A percentile compares a stretch with the other conserved stretches of the same genome.
phyloP scores from a whole-genome alignment of 177 flowering plant genomes.

The Vitis hybrid region DNA sequence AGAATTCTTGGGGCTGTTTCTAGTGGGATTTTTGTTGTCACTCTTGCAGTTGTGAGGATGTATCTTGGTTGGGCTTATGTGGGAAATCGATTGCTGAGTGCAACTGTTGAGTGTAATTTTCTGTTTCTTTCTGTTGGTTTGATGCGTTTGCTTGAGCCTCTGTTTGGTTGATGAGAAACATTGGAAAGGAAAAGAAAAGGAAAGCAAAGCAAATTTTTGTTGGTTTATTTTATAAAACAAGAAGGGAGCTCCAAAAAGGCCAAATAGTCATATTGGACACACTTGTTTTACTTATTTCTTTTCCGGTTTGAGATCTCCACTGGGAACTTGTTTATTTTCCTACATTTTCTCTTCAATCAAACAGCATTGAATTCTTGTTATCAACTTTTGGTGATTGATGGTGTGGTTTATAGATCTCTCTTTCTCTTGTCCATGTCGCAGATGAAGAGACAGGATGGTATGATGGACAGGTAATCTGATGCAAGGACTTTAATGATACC shows the following conservation, averaged over 20 bases:
- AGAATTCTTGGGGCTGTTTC: slow-evolving; percentile 53
- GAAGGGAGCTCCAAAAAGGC: too few relatives aligned
- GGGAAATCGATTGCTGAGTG: slow-evolving; percentile 91
- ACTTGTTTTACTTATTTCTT: too few relatives aligned
- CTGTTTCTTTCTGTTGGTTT: neutral
- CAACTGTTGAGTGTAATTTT: slow-evolving; percentile 82
- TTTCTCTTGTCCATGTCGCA: slow-evolving; percentile 25
- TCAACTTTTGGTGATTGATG: neutral
- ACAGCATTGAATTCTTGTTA: neutral
- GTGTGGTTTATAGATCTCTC: neutral
- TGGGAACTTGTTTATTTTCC: neutral
- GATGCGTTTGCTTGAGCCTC: neutral
- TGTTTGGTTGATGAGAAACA: slow-evolving; percentile 1
- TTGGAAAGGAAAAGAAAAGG: too few relatives aligned
- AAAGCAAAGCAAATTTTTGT: too few relatives aligned
- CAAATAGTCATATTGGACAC: too few relatives aligned
- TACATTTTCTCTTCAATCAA: neutral
- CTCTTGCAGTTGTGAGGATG: slow-evolving; percentile 82
- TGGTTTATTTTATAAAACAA: too few relatives aligned
- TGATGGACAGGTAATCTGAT: slow-evolving; percentile 81
- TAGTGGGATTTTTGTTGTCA: slow-evolving; percentile 69
- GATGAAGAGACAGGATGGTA: slow-evolving; percentile 99
- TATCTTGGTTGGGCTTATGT: slow-evolving; percentile 98
- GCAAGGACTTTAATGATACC: too few relatives aligned
- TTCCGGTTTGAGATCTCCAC: neutral